Conservation (phyloP, 306 rosid genomes). For the Castanea crenata region DNA sequence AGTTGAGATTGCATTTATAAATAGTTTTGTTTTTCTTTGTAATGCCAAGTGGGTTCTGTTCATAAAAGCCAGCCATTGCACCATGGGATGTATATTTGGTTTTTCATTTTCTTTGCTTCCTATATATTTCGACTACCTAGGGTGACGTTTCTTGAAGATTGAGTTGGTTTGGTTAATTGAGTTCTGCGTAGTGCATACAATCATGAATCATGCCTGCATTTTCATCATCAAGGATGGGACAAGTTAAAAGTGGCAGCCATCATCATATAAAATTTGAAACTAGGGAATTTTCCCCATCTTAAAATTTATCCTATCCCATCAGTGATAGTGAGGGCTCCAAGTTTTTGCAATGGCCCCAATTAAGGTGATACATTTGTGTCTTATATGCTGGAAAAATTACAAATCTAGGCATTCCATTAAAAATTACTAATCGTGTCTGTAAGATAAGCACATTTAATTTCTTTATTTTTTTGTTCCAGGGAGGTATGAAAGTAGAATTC, state of each 20-base stretch:
- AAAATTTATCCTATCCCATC: background rate
- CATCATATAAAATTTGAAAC: background rate
- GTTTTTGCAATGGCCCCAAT: background rate
- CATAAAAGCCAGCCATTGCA: background rate
- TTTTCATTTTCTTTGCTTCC: background rate
- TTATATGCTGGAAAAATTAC: background rate
- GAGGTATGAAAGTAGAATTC: background rate
- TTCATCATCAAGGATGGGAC: background rate
- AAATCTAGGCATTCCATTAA: background rate
- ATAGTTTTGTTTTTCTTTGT: background rate
- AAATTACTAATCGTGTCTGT: no score
- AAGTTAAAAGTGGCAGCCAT: background rate
- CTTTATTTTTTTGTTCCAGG: background rate
- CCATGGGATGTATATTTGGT: background rate
- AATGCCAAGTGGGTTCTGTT: background rate
- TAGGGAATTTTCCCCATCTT: background rate
- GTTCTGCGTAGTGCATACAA: background rate
- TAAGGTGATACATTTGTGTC: background rate
- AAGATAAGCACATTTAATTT: background rate
- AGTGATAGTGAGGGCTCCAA: background rate
- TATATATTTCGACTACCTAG: background rate
- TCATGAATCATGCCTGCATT: background rate
- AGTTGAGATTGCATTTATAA: background rate
- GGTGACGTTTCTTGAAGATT: background rate
- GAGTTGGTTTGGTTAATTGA: constrained; percentile 14